Evolutionary conservation across 2,329 filamentous ascomycete genomes (phyloP).

Genomic region (Scedosporium aurantiacum): DNA sequence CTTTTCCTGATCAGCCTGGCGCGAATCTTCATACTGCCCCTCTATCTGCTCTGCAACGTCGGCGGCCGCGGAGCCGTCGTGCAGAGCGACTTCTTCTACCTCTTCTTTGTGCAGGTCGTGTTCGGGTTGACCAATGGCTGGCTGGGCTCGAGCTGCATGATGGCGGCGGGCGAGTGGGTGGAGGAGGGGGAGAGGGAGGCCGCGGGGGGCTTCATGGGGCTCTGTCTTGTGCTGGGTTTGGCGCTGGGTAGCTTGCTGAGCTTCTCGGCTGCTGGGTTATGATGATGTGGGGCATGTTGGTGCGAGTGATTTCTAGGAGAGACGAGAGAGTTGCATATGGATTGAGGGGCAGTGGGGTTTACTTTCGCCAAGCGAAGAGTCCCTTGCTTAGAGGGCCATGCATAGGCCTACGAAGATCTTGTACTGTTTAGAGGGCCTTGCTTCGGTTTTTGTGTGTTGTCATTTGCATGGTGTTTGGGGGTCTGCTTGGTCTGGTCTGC

Average conservation of each 20-base stretch:
- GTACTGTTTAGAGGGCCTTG: background rate
- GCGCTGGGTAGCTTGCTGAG: conserved; percentile 80
- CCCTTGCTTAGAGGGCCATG: background rate
- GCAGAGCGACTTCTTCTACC: conserved; percentile 76
- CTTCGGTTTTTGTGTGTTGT: background rate
- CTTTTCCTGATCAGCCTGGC: conserved; percentile 58
- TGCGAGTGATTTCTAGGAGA: background rate
- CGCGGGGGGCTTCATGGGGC: conserved; percentile 85
- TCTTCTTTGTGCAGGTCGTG: conserved; percentile 68
- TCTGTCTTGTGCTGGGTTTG: conserved; percentile 78
- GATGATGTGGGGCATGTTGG: conserved; percentile 8
- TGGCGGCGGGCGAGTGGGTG: conserved; percentile 75
- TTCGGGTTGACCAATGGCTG: conserved; percentile 85
- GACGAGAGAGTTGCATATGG: background rate
- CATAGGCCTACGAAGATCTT: background rate
- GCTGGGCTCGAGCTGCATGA: conserved; percentile 81
- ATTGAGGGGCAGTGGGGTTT: background rate
- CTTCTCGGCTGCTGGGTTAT: conserved; percentile 56
- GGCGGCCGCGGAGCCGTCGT: conserved; percentile 63
- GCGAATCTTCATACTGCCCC: conserved; percentile 62
- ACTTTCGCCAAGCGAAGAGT: background rate
- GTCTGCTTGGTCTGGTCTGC: background rate
- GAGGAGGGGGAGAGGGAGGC: conserved; percentile 75
- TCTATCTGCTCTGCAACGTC: conserved; percentile 88
- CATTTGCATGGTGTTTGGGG: background rate